Evolutionary conservation across 192 early-diverging fungal genomes (phyloP), one percentile per base, ranked within the genome.

Genomic region (Backusella tarrabulga): DNA sequence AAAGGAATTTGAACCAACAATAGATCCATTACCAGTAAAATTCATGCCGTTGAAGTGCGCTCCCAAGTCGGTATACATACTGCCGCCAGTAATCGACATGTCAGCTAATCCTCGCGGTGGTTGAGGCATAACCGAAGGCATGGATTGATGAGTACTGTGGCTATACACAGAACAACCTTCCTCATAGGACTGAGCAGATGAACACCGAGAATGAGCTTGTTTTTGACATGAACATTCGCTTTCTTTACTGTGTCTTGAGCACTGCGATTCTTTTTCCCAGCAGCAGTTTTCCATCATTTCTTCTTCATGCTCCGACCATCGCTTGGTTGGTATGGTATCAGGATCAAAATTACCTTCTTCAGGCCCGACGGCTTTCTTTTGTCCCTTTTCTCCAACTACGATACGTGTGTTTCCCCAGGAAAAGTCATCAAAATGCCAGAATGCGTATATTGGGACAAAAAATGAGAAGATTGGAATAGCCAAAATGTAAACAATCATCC

Each of bases 391-490:
- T 73, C 96, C 96, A 19, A 95, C 86, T 9, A 97, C 94, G 12
- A 93, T 67, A 80, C 97, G 94, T 23, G 97, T 99, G 79, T 96
- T 97, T 70, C 96, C 97, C 97, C 97, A 99, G 9, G 95, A 96
- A 78, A 99, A 99, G 78, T 99, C 96, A 84, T 99, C 97, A 85
- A 98, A 97, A 85, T 96, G 95, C 97, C 97, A 99, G 90, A 98
- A 99, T 34, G 97, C 87, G 85, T 99, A 99, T 35, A 95, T 73
- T 21, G 92, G 92, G 73, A 94, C 87, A 29, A 89, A 82, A 76
- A 94, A 92, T 14, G 91, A 90, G 82, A 97, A 98, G 17, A 96
- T 83, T 1, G 95, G 95, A 74, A 96, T 93, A 19, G 95, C 95
- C 67, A 96, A 68, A 60, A 98, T 93, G 77, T 94, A 95, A 50